A percentile compares a stretch with the other conserved stretches of the same genome.
These are phyloP conservation scores for Crithidia brevicula DNA, from an alignment of 208 protist species.

Conservation along the genomic window DNA sequence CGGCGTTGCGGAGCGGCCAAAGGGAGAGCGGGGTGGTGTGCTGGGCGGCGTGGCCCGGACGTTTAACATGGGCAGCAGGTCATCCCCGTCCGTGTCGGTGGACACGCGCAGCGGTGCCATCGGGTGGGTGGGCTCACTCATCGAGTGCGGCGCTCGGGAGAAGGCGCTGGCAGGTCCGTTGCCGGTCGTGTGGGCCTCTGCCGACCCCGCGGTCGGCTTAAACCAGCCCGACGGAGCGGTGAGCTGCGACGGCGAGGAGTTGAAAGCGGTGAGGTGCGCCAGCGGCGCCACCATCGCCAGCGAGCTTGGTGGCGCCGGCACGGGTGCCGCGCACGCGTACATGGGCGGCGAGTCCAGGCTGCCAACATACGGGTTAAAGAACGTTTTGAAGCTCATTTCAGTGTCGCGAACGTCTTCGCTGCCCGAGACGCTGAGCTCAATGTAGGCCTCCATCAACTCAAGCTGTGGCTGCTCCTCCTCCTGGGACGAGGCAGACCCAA, in stretches of 20 bases:
- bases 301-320: neutral
- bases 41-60: neutral
- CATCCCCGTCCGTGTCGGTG: neutral
- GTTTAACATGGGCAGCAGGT: conserved; percentile 5
- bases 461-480: conserved; percentile 50
- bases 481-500: neutral
- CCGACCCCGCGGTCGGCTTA: neutral
- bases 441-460: conserved; percentile 71
- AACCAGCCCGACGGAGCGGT: neutral
- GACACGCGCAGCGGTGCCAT: neutral
- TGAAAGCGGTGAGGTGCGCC: conserved; percentile 2
- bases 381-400: conserved; percentile 74
- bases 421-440: conserved; percentile 37
- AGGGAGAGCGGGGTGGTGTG: conserved; percentile 1
- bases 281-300: conserved; percentile 3
- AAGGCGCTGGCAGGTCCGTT: neutral
- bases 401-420: conserved; percentile 16
- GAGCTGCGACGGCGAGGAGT: conserved; percentile 14
- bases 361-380: conserved; percentile 48
- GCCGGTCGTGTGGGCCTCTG: neutral
- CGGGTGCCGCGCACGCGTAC: neutral
- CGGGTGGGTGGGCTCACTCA: conserved; percentile 6
- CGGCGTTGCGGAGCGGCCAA: neutral
- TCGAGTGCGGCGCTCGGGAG: neutral
- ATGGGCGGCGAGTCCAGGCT: conserved; percentile 7